These are phyloP conservation scores for Tardiomyces blankii DNA, from an alignment of 1,139 yeast genomes.

Conservation along the genomic window DNA sequence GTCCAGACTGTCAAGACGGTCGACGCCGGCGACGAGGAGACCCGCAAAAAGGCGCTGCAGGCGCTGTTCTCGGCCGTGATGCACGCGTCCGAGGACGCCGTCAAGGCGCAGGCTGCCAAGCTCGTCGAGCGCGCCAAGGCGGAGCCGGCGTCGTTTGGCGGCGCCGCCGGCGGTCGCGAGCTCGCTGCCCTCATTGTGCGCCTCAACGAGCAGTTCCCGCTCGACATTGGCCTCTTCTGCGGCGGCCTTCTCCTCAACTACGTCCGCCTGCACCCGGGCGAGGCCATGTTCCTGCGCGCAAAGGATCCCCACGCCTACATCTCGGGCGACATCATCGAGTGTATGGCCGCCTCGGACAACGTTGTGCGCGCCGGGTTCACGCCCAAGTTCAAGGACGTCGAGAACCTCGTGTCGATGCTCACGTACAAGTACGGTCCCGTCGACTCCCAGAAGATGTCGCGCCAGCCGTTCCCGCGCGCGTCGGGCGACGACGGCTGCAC, in stretches of 20 bases:
- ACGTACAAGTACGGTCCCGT: slow-evolving; percentile 86
- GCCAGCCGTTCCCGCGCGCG: slow-evolving; percentile 49
- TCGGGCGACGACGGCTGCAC: slow-evolving; percentile 32
- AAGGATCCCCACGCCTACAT: slow-evolving; percentile 98
- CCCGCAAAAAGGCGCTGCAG: slow-evolving; percentile 58
- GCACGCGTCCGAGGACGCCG: slow-evolving; percentile 54
- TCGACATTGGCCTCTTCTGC: slow-evolving; percentile 90
- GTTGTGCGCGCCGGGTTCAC: slow-evolving; percentile 98
- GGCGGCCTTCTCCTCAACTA: slow-evolving; percentile 90
- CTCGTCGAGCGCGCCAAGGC: slow-evolving; percentile 51
- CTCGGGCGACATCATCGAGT: slow-evolving; percentile 92
- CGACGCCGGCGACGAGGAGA: slow-evolving; percentile 27
- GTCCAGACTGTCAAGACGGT: slow-evolving; percentile 37
- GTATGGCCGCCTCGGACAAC: slow-evolving; percentile 98
- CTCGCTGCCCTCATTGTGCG: slow-evolving; percentile 66
- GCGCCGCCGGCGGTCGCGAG: slow-evolving; percentile 29
- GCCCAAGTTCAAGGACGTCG: slow-evolving; percentile 93
- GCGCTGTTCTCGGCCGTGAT: slow-evolving; percentile 68
- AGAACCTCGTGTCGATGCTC: slow-evolving; percentile 79
- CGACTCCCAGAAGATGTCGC: slow-evolving; percentile 83
- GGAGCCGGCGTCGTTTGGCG: slow-evolving; percentile 25
- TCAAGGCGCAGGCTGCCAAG: slow-evolving; percentile 42
- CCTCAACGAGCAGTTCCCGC: slow-evolving; percentile 78
- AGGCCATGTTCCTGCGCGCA: slow-evolving; percentile 93
- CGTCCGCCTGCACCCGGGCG: slow-evolving; percentile 74